Evolutionary conservation across 306 rosid species (phyloP).

Genomic region (Vicia sativa): DNA sequence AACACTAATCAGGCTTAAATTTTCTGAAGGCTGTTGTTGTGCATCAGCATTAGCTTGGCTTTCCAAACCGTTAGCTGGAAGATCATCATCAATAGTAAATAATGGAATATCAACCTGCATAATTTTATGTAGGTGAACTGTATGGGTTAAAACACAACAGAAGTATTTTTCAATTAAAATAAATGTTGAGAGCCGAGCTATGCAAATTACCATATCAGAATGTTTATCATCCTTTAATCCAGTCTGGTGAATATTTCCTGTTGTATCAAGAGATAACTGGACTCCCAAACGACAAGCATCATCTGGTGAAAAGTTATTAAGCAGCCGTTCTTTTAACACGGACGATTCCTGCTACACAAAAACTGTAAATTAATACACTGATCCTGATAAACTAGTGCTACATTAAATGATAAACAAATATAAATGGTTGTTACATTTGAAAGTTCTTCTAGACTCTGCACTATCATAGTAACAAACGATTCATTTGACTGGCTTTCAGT

Average conservation of each 20-base stretch:
- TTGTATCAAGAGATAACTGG: constrained; percentile 53
- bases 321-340: constrained; percentile 60
- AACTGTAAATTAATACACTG: constrained; percentile 19
- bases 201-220: constrained; percentile 50
- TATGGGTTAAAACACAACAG: constrained; percentile 23
- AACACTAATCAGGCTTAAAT: constrained; percentile 57
- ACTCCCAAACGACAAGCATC: constrained; percentile 81
- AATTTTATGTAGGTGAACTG: constrained; percentile 21
- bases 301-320: constrained; percentile 66
- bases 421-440: constrained; percentile 49
- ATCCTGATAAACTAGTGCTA: constrained; percentile 18
- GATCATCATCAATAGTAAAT: constrained; percentile 60
- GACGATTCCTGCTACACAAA: constrained; percentile 55
- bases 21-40: constrained; percentile 39
- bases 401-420: constrained; percentile 14
- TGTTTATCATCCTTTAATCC: constrained; percentile 48
- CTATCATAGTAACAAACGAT: constrained; percentile 65
- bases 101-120: constrained; percentile 68
- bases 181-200: neutral
- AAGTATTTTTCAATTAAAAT: neutral
- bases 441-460: constrained; percentile 59
- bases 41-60: constrained; percentile 41
- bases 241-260: constrained; percentile 47
- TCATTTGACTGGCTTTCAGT: constrained; percentile 72
- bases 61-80: constrained; percentile 44